These are phyloP conservation scores for Geotrichum carabidarum DNA, from an alignment of 1,139 yeast genomes.

Conservation along the genomic window DNA sequence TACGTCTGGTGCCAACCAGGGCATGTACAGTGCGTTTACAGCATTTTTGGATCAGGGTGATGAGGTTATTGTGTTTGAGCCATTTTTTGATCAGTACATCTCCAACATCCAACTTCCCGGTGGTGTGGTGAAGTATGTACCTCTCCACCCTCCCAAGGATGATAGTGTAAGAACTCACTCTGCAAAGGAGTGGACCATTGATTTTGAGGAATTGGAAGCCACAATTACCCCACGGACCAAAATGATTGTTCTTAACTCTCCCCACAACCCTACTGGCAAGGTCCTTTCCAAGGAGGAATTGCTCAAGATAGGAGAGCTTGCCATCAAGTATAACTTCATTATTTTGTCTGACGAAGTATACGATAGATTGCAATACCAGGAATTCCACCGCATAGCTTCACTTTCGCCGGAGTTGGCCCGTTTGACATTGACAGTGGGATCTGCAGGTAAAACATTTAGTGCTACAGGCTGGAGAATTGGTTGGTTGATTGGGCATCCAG, in stretches of 20 bases:
- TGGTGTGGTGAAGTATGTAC: conserved; percentile 81
- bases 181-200: conserved; percentile 83
- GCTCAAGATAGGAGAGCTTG: conserved; percentile 66
- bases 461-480: conserved; percentile 99
- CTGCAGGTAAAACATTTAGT: conserved; percentile 95
- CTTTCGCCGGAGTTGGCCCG: conserved; percentile 71
- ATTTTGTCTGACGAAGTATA: conserved; percentile 91
- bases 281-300: conserved; percentile 74
- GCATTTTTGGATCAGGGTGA: conserved; percentile 85
- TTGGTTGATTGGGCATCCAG: conserved; percentile 84
- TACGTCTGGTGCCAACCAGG: conserved; percentile 97
- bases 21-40: conserved; percentile 76
- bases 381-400: conserved; percentile 79
- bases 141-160: conserved; percentile 76
- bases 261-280: conserved; percentile 95
- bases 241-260: conserved; percentile 81
- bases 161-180: conserved; percentile 58
- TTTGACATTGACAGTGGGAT: conserved; percentile 84
- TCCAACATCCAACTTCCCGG: conserved; percentile 92
- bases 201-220: conserved; percentile 66
- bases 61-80: conserved; percentile 93
- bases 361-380: conserved; percentile 73
- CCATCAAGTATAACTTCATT: conserved; percentile 75
- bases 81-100: conserved; percentile 93
- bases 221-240: conserved; percentile 74